phyloP scores from a whole-genome alignment of 2,329 filamentous ascomycete genomes.

The Xylaria sp. region DNA sequence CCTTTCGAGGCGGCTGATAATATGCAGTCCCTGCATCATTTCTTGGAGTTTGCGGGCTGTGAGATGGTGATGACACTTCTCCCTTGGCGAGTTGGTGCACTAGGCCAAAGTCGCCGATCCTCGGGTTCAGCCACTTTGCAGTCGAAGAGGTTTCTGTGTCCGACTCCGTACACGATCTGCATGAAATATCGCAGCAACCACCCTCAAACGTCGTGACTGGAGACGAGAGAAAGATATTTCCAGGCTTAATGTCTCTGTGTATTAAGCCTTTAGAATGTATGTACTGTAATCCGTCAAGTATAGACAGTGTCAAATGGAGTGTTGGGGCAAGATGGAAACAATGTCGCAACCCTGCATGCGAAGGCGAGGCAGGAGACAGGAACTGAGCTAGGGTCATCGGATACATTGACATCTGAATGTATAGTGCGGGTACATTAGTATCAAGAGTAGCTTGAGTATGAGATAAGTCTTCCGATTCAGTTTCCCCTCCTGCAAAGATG shows the following conservation, averaged over 20 bases:
- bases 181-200: constrained; percentile 47
- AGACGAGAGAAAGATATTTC: constrained; percentile 71
- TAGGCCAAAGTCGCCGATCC: constrained; percentile 75
- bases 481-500: constrained; percentile 47
- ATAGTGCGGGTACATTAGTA: constrained; percentile 59
- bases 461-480: constrained; percentile 49
- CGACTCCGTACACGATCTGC: constrained; percentile 37
- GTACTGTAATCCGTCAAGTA: constrained; percentile 71
- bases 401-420: constrained; percentile 77
- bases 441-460: constrained; percentile 44
- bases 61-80: constrained; percentile 43
- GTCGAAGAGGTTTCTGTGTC: neutral
- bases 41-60: constrained; percentile 26
- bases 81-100: constrained; percentile 62
- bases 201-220: constrained; percentile 49
- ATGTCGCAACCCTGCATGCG: constrained; percentile 52
- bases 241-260: constrained; percentile 74
- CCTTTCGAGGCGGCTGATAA: constrained; percentile 63
- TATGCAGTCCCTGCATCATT: constrained; percentile 71
- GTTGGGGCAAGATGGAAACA: constrained; percentile 72
- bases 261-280: constrained; percentile 70
- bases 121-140: constrained; percentile 62
- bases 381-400: constrained; percentile 69
- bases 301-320: constrained; percentile 64
- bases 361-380: constrained; percentile 46